Evolutionary conservation across 192 early-diverging fungal species (phyloP).

Genomic region (Chytriomyces hyalinus): DNA sequence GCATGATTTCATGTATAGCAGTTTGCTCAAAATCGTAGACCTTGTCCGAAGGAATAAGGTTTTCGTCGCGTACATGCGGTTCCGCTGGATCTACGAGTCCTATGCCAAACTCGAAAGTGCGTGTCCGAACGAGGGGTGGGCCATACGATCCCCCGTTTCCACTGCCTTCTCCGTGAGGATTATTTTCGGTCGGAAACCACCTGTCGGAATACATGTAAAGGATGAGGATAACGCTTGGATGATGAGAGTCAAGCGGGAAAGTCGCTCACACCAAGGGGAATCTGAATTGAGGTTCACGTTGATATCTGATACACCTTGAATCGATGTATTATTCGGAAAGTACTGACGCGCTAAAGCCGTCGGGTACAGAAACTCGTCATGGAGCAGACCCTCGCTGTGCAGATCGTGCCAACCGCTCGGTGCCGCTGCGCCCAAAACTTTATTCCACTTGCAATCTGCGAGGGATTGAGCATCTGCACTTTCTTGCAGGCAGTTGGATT

Average conservation of each 20-base stretch:
- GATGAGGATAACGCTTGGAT: neutral
- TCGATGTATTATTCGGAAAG: constrained; percentile 29
- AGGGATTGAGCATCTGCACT: constrained; percentile 16
- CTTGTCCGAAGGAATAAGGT: neutral
- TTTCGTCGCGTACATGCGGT: neutral
- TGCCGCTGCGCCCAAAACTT: constrained; percentile 40
- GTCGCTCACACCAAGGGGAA: constrained; percentile 22
- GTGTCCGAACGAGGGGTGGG: constrained; percentile 17
- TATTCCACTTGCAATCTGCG: constrained; percentile 10
- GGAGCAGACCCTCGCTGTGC: neutral
- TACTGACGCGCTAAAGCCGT: constrained; percentile 43
- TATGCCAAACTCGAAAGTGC: constrained; percentile 19
- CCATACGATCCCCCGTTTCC: constrained; percentile 10
- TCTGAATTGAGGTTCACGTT: constrained; percentile 48
- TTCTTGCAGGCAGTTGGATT: constrained; percentile 31
- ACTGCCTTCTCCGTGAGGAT: constrained; percentile 27
- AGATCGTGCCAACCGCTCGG: constrained; percentile 20
- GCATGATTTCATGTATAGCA: constrained; percentile 50
- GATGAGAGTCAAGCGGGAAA: no score
- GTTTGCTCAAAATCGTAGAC: constrained; percentile 49
- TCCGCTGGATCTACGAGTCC: neutral
- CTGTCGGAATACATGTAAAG: neutral
- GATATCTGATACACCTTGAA: constrained; percentile 32
- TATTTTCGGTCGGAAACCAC: constrained; percentile 42
- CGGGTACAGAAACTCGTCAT: constrained; percentile 45